phyloP scores from a whole-genome alignment of 768 basidiomycete species.

The Lactifluus rugatus region DNA sequence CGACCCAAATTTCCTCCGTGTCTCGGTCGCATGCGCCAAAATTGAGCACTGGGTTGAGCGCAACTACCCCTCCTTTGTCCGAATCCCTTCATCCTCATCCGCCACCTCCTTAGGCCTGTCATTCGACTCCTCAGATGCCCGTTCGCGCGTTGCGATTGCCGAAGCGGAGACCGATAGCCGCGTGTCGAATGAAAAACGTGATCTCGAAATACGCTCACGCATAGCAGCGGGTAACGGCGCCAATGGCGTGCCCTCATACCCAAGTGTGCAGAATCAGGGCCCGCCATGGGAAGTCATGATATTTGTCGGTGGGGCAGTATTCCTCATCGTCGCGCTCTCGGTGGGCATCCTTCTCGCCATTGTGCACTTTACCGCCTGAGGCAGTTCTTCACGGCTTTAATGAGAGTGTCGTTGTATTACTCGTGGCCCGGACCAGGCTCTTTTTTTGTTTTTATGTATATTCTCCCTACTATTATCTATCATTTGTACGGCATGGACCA shows the following conservation, averaged over 20 bases:
- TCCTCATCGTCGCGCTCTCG: conserved; percentile 16
- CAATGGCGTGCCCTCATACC: neutral
- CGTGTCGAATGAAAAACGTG: conserved; percentile 32
- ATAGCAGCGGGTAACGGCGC: neutral
- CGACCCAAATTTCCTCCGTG: conserved; percentile 79
- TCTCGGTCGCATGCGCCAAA: conserved; percentile 74
- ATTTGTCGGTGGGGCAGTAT: conserved; percentile 18
- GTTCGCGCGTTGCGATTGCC: conserved; percentile 39
- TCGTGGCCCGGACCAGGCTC: neutral
- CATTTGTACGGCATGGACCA: neutral
- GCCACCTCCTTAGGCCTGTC: conserved; percentile 9
- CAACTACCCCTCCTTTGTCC: conserved; percentile 87
- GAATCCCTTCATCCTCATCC: conserved; percentile 20
- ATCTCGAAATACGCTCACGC: conserved; percentile 7
- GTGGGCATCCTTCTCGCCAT: conserved; percentile 17
- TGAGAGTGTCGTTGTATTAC: neutral
- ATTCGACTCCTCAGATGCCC: conserved; percentile 45
- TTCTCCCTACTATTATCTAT: conserved; percentile 2
- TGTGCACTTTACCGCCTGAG: conserved; percentile 11
- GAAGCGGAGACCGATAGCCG: conserved; percentile 34
- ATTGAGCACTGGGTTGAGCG: conserved; percentile 94
- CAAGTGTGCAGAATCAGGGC: conserved; percentile 2
- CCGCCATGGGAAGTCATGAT: conserved; percentile 23
- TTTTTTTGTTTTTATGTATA: neutral
- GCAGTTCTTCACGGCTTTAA: neutral